These are phyloP conservation scores for Eucalyptus sp. DNA, from an alignment of 345 rosid genomes.

Conservation along the genomic window DNA sequence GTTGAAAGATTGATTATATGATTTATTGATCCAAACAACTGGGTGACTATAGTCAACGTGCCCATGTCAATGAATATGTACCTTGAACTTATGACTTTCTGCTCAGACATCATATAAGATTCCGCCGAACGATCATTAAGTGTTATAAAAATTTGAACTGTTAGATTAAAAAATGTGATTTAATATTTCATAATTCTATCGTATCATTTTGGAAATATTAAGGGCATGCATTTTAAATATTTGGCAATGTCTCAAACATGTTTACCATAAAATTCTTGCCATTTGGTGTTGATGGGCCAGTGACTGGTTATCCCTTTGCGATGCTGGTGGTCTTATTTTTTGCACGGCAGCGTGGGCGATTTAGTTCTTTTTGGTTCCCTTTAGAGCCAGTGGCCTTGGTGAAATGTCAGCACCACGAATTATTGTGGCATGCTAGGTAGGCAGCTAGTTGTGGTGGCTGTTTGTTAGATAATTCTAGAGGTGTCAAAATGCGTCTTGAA, in stretches of 20 bases:
- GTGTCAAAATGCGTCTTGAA: too few relatives aligned
- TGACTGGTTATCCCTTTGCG: background rate
- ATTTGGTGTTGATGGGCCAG: background rate
- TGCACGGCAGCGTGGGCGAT: background rate
- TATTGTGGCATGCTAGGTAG: too few relatives aligned
- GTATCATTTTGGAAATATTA: background rate
- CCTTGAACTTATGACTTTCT: background rate
- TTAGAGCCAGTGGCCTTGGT: too few relatives aligned
- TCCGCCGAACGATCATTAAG: fast-evolving
- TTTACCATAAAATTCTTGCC: background rate
- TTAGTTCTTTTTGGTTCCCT: background rate
- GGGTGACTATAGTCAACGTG: background rate
- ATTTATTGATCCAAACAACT: background rate
- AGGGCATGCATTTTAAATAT: too few relatives aligned
- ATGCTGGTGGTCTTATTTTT: background rate
- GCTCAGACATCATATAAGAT: too few relatives aligned
- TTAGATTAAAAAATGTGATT: too few relatives aligned
- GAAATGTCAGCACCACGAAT: too few relatives aligned
- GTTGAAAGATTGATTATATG: background rate
- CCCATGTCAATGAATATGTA: background rate
- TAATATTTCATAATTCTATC: too few relatives aligned
- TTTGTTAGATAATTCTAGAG: background rate
- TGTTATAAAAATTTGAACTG: too few relatives aligned
- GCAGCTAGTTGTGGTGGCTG: background rate
- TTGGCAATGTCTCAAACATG: too few relatives aligned